Conservation (phyloP, 23 red algal genomes). For the Gracilaria domingensis region DNA sequence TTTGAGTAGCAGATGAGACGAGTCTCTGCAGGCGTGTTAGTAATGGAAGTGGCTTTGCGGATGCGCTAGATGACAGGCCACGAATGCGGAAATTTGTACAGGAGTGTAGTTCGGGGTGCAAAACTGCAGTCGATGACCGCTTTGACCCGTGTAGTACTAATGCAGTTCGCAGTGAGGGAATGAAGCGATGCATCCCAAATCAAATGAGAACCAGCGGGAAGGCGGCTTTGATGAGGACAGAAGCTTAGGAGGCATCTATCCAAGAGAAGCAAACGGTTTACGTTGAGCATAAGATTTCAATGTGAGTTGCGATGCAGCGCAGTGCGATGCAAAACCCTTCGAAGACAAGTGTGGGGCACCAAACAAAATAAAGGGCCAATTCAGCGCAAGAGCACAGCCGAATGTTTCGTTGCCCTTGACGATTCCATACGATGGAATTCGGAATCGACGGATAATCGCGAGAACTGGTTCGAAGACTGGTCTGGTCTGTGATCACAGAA, state of each 20-base stretch:
- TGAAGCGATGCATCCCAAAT: conserved; percentile 32
- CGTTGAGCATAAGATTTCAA: not conserved
- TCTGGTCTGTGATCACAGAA: not conserved
- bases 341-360: not conserved
- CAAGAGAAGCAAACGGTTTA: not conserved
- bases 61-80: conserved; percentile 19
- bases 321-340: not conserved
- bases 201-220: not conserved
- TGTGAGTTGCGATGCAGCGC: too few relatives aligned
- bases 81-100: not conserved
- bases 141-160: not conserved
- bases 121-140: not conserved
- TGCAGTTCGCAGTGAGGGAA: conserved; percentile 8
- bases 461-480: too few relatives aligned
- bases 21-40: conserved; percentile 34
- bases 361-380: conserved; percentile 25
- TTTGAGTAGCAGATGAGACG: not conserved
- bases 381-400: not conserved
- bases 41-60: conserved; percentile 18
- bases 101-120: not conserved
- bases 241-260: not conserved
- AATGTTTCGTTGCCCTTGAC: not conserved
- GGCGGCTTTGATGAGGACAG: not conserved
- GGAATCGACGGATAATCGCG: too few relatives aligned
- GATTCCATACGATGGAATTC: too few relatives aligned